phyloP scores from a whole-genome alignment of 2,329 filamentous ascomycete genomes.

The Colletotrichum destructivum region DNA sequence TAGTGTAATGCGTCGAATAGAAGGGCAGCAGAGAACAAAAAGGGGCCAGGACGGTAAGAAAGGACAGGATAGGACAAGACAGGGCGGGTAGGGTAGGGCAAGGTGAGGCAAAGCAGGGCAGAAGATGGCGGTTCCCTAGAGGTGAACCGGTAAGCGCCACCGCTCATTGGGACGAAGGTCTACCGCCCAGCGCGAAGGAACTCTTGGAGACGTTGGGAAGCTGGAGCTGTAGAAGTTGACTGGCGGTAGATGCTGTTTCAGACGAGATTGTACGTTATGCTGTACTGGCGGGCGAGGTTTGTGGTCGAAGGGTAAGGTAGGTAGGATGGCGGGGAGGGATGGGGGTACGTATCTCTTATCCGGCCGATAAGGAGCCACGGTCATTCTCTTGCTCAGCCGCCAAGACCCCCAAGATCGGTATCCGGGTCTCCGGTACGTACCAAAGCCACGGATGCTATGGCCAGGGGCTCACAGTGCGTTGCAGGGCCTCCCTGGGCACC shows the following conservation, averaged over 20 bases:
- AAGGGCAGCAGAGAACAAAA: neutral
- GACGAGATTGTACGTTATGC: conserved; percentile 42
- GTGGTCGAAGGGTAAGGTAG: conserved; percentile 5
- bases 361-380: conserved; percentile 16
- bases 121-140: conserved; percentile 10
- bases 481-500: neutral
- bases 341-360: conserved; percentile 30
- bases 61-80: neutral
- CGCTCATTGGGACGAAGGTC: conserved; percentile 29
- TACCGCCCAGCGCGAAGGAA: conserved; percentile 11
- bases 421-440: conserved; percentile 9
- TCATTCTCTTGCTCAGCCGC: neutral
- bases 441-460: conserved; percentile 15
- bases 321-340: conserved; percentile 1
- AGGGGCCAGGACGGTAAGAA: neutral
- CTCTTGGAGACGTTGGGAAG: conserved; percentile 22
- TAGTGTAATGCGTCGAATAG: conserved; percentile 17
- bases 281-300: conserved; percentile 19
- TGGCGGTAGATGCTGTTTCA: conserved; percentile 40
- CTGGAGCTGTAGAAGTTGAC: conserved; percentile 25
- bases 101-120: neutral
- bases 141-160: conserved; percentile 25
- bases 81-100: neutral
- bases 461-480: conserved; percentile 27
- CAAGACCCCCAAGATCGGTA: conserved; percentile 17